phyloP scores from a whole-genome alignment of 2,329 filamentous ascomycete genomes.

The Exophiala sp. region DNA sequence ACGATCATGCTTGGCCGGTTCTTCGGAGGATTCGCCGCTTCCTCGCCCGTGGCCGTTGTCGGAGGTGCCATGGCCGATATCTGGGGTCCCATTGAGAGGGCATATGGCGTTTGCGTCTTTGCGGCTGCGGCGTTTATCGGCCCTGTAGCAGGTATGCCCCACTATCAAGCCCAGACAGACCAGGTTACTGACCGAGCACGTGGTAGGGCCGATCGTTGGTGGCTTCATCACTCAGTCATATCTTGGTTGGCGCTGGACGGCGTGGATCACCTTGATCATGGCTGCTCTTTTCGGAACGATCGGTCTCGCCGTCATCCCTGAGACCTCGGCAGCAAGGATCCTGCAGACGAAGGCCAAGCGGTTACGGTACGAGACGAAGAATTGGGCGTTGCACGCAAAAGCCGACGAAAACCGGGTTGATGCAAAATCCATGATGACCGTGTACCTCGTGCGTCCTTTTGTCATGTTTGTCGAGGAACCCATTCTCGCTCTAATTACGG shows the following conservation, averaged over 20 bases:
- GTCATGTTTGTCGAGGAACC: slow-evolving; percentile 46
- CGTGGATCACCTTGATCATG: slow-evolving; percentile 51
- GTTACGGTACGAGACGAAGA: slow-evolving; percentile 45
- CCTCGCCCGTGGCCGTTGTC: slow-evolving; percentile 47
- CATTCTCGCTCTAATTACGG: slow-evolving; percentile 44
- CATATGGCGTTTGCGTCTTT: slow-evolving; percentile 43
- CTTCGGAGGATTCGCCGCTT: slow-evolving; percentile 49
- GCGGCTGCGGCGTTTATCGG: slow-evolving; percentile 45
- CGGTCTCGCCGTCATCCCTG: slow-evolving; percentile 45
- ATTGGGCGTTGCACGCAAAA: slow-evolving; percentile 44
- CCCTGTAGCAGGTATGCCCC: slow-evolving; percentile 33
- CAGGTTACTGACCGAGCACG: slow-evolving; percentile 6
- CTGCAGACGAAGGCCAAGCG: slow-evolving; percentile 45
- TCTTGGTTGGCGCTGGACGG: slow-evolving; percentile 54
- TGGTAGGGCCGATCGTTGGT: slow-evolving; percentile 42
- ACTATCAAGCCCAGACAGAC: background rate
- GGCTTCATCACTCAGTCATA: slow-evolving; percentile 45
- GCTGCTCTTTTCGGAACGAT: slow-evolving; percentile 39
- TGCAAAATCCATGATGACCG: slow-evolving; percentile 36
- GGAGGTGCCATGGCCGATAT: slow-evolving; percentile 48
- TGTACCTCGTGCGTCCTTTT: slow-evolving; percentile 43
- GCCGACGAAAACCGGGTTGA: slow-evolving; percentile 41
- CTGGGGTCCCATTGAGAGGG: slow-evolving; percentile 45
- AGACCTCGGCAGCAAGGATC: slow-evolving; percentile 48
- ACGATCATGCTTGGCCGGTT: slow-evolving; percentile 53